Evolutionary conservation across 2,329 filamentous ascomycete species (phyloP), one percentile per base, ranked within the genome.

Genomic region (Aspergillus ochraceoroseus): DNA sequence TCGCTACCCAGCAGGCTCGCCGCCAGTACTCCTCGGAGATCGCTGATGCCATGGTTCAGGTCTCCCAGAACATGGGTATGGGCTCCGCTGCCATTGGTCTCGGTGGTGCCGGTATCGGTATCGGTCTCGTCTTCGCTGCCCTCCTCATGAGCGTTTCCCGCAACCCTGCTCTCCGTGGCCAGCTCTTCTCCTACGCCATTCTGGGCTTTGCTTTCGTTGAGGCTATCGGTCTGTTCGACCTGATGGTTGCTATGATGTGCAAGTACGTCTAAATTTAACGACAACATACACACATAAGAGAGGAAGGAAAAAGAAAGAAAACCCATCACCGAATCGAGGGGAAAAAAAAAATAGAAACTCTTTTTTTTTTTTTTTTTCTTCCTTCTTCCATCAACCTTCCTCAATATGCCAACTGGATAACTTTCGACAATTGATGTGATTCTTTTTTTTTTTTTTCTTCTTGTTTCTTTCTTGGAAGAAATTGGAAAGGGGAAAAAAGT

Each of bases 101-200:
- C 65, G 86, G 84, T 68, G 45, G 45, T 48, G 45, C 45, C 45
- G 45, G 45, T 48, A 87, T 92, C 72, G 87, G 87, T 86, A 94
- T 92, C 74, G 87, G 87, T 79, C 82, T 90, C 68, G 87, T 94
- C 68, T 94, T 94, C 81, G 86, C 84, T 68, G 82, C 85, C 65
- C 85, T 94, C 69, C 79, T 94, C 67, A 82, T 85, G 73, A 82
- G 82, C 75, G 86, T 92, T 70, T 85, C 87, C 77, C 86, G 87
- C 77, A 94, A 94, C 85, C 87, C 87, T 66, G 85, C 84, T 67
- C 85, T 94, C 76, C 84, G 86, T 76, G 87, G 86, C 70, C 87
- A 94, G 81, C 86, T 94, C 67, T 94, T 92, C 85, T 86, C 85
- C 60, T 90, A 92, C 76, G 86, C 86, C 80, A 90, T 92, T 85